Base-by-base conservation (phyloP, 2,329 filamentous ascomycete genomes). In the Trichoderma simmonsii region DNA sequence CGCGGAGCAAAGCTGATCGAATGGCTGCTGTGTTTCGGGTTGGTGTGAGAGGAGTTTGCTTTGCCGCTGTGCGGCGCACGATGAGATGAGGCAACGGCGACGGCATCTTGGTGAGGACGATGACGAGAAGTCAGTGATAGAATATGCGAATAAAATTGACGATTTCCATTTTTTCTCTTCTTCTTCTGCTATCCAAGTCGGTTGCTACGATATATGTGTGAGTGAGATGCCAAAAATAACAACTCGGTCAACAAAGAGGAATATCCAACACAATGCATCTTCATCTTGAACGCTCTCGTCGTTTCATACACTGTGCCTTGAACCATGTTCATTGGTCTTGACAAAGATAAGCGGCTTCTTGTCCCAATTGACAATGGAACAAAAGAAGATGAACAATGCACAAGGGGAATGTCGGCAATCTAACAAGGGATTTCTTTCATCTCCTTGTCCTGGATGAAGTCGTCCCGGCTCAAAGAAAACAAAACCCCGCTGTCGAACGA, bases 1-100 rank as follows among this genome's bases (percentile, higher is more conserved):
- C 73, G n/a, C 73, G 73, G 28, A 73, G 18, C 15, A 74, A 30
- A 30, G 73, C 73, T 9, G 62, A 51, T 26, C 73, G 67, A 30
- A 69, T 48, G 7, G 73, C 51, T 3, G 62, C 7, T 9, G 48
- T n/a, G 36, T 74, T 74, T 51, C 71, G 67, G 15, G 70, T 11
- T 15, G 18, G 21, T 18, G 67, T 65, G 12, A 43, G 39, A 30
- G 34, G 36, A 3, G 28, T 54, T 3, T 57, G 71, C 6, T 18
- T 39, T 59, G 24, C 54, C 34, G 9, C 9, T 28, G 15, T 26
- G 32, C 51, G 69, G 34, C 54, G 69, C 54, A 66, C 69, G 34
- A 34, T 34, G 26, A 71, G 69, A 66, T 71, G 62, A 36, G 61
- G 61, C 15, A 51, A 28, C 5, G 28, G 67, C 15, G 57, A 36